phyloP scores from a whole-genome alignment of 768 basidiomycete genomes.

The Mycena filopes region DNA sequence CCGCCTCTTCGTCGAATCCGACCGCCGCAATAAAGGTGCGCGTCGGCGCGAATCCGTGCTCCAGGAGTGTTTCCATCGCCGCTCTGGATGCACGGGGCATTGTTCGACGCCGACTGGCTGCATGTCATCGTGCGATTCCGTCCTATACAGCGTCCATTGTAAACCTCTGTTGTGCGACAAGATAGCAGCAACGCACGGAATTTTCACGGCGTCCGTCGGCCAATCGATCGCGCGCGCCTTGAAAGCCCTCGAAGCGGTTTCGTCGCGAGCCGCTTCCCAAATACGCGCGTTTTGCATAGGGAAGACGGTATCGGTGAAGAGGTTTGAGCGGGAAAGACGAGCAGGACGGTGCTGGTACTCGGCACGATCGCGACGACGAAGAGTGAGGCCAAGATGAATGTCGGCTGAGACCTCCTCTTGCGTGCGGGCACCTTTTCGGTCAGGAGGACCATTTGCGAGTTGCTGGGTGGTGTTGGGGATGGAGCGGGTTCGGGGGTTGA shows the following conservation, averaged over 20 bases:
- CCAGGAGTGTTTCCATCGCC: conserved; percentile 30
- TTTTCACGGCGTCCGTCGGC: conserved; percentile 59
- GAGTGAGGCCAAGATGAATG: too few species aligned
- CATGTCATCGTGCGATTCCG: conserved; percentile 64
- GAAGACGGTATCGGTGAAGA: conserved; percentile 13
- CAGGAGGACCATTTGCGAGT: too few species aligned
- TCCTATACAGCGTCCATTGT: conserved; percentile 44
- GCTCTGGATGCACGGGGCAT: conserved; percentile 45
- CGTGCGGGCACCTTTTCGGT: too few species aligned
- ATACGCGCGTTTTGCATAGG: not conserved
- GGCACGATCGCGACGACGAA: too few species aligned
- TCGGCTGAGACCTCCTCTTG: too few species aligned
- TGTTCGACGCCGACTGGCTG: conserved; percentile 59
- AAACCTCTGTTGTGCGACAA: not conserved
- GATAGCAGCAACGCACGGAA: conserved; percentile 47
- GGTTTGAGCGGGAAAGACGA: too few species aligned
- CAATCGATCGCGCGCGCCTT: conserved; percentile 53
- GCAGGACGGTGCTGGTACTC: too few species aligned
- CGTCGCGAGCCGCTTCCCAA: not conserved
- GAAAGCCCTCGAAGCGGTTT: conserved; percentile 40
- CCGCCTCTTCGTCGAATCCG: conserved; percentile 67
- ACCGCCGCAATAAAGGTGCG: conserved; percentile 37
- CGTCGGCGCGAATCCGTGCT: conserved; percentile 32
- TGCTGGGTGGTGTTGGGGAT: too few species aligned
- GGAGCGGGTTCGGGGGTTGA: too few species aligned